Evolutionary conservation across 495 filamentous ascomycete species (phyloP), one percentile per base, ranked within the genome.

Genomic region (Lepidopterella palustris): DNA sequence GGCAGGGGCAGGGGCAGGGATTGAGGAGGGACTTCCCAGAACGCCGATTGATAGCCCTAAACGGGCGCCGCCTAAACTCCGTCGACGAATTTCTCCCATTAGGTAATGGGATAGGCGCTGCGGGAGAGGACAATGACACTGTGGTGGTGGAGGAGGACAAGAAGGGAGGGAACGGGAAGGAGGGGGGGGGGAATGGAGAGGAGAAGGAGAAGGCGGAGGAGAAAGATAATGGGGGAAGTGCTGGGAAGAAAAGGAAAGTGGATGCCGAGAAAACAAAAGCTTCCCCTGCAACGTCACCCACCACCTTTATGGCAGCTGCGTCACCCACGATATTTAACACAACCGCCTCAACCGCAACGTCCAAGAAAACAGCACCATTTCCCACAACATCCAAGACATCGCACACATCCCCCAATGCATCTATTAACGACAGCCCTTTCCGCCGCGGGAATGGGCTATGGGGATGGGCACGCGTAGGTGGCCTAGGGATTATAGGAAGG

Each of bases 21-120:
- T n/a, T n/a, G n/a, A n/a, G 3, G 35, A 3, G 35, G 18, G 35
- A 18, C 3, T 13, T 18, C 13, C 13, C 3, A 15, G 13, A 42
- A 42, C 13, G 35, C 18, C 13, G 35, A 42, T 42, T 50, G 54
- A 55, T 42, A 63, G 60, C 25, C 64, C 64, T 3, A 57, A 57
- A 55, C 56, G 64, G 31, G 47, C 64, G 13, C 64, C 64, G 11
- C 64, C 64, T 18, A 67, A 67, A 49, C 64, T 67, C 48, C 45
- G 60, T 23, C n/a, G 64, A 23, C 21, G 60, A 26, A 25, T 54
- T 48, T 63, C 60, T 8, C 60, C 57, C 23, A 45, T 56, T 40
- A 47, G 45, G 53, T 62, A 66, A 55, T 28, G 24, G 42, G 3
- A 9, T 25, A 25, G 55, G 54, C 26, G 54, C 58, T 20, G 25